These are phyloP conservation scores for Noccaea caerulescens DNA, from an alignment of 345 rosid species.

Conservation along the genomic window DNA sequence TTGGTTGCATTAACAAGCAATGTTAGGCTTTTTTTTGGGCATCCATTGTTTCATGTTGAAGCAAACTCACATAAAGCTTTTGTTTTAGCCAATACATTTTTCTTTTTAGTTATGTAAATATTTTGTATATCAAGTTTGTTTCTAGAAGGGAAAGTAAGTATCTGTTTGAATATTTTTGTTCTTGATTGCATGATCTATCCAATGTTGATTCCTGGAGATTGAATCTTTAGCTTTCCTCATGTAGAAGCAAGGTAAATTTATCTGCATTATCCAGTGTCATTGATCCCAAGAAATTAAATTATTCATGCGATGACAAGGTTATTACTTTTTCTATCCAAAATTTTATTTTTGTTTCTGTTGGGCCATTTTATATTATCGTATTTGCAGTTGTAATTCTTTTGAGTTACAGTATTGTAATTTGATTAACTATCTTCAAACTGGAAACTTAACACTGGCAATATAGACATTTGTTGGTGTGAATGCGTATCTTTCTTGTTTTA, in stretches of 20 bases:
- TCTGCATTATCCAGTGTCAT: slow-evolving; percentile 13
- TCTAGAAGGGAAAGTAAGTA: slow-evolving; percentile 34
- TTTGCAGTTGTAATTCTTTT: background rate
- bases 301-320: background rate
- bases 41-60: slow-evolving; percentile 85
- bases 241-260: slow-evolving; percentile 50
- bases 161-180: slow-evolving; percentile 40
- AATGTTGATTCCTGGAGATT: slow-evolving; percentile 51
- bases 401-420: background rate
- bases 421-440: background rate
- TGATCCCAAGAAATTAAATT: background rate
- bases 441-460: slow-evolving; percentile 7
- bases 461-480: slow-evolving; percentile 13
- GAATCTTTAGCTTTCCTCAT: slow-evolving; percentile 63
- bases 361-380: background rate
- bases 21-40: slow-evolving; percentile 54
- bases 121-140: background rate
- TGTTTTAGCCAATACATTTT: slow-evolving; percentile 37
- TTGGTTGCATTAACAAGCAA: slow-evolving; percentile 66
- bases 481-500: slow-evolving; percentile 32
- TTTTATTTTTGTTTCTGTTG: background rate
- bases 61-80: slow-evolving; percentile 57
- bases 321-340: background rate
- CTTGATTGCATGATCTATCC: slow-evolving; percentile 46
- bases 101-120: slow-evolving; percentile 2